Evolutionary conservation across 1,139 yeast species (phyloP), one percentile per base, ranked within the genome.

Genomic region (Sugiyamaella castrensis): DNA sequence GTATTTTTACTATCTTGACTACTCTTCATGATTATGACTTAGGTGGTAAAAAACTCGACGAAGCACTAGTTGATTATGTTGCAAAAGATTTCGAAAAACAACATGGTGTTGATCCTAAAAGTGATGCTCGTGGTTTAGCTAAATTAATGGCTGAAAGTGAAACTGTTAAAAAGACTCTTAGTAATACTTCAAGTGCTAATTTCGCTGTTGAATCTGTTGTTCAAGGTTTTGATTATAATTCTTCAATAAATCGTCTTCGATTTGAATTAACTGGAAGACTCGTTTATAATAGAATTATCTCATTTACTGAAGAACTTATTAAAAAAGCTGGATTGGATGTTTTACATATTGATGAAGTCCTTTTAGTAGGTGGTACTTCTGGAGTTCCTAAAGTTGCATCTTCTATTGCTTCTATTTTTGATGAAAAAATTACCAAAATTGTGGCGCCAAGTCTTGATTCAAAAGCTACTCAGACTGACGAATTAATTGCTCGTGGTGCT

Each of bases 31-130:
- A 87, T 68, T 75, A 75, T 62, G 82, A 80, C 48, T 78, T 94
- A 57, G 98, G 98, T 65, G 98, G 99, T 67, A 84, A 80, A 63
- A 75, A 80, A 65, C 78, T 92, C 61, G 98, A 92, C 67, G 81
- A 76, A 52, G 84, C 88, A 33, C 77, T 92, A 57, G 77, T 84
- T 60, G 95, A 88, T 63, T 83, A 74, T 71, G 86, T 92, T 60
- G 94, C 96, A 54, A 86, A 85, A 71, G 98, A 92, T 70, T 92
- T 94, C 70, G 84, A 89, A 76, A 88, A 89, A 79, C 88, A 89
- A 73, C 80, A 74, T 75, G 77, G 84, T 67, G 76, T 82, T 50
- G 84, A 91, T 71, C 95, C 98, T 64, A 81, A 86, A 71, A 75
- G 74, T 53, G 87, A 81, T 62, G 82, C 84, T 47, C 85, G 95